Base-by-base conservation (phyloP, 2,329 filamentous ascomycete genomes). In the Penicillium sp. region DNA sequence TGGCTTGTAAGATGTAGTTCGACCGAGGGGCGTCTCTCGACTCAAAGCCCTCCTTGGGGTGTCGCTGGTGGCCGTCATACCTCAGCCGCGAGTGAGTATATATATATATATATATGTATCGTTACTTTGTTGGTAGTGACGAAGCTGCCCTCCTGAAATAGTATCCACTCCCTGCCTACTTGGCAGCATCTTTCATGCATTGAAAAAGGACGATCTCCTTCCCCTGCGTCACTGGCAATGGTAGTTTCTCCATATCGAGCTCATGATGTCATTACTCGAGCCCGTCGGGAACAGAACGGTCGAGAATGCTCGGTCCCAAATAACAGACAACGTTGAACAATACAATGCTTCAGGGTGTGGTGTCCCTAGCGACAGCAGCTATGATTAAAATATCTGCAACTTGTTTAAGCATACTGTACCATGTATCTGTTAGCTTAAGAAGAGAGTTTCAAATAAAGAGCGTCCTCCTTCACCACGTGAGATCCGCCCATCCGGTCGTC, bases 251-350 rank as follows among this genome's bases (percentile, higher is more conserved):
- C 8, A 25, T 35, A 14, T 35, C 14, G 26, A 33, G 53, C 30
- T 61, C 59, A 59, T 61, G 59, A 61, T 61, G 59, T 61, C 59
- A 61, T 61, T 54, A 42, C 40, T 55, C 38, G 7, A 33, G n/a
- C 7, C 6, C 6, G 22, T 4, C 49, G 10, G 25, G 13, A 13
- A 28, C 26, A 40, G 33, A 22, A 42, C n/a, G 25, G 26, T 30
- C 45, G 45, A 48, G 46, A 51, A 51, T 35, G 46, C 28, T 38
- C 33, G 8, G 28, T 40, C 19, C 22, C 33, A 16, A 25, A n/a
- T 40, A 35, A 26, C 42, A 37, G 55, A 53, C 58, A 55, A 30
- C 33, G 38, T 40, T 30, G 37, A 60, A 58, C 30, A 30, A 33
- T 40, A 40, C 45, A 48, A 46, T 35, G 16, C 46, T 51, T 22